A percentile compares a stretch with the other conserved stretches of the same genome.
These are phyloP conservation scores for Globisporangium parvum DNA, from an alignment of 352 stramenopile genomes.

Conservation along the genomic window DNA sequence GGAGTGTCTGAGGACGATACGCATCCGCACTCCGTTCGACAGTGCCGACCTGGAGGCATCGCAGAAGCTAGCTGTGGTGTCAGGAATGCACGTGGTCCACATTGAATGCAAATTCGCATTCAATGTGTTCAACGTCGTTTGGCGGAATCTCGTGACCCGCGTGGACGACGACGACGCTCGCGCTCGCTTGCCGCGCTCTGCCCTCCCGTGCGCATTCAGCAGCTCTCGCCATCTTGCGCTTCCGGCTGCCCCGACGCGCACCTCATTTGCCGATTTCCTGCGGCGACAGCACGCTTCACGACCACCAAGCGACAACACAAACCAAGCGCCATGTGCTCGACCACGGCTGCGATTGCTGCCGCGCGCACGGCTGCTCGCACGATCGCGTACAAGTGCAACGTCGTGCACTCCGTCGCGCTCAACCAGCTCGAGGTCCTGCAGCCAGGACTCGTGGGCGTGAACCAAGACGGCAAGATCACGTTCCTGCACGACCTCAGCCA, in stretches of 20 bases:
- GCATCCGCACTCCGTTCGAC: too few species aligned
- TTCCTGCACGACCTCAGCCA: slow-evolving; percentile 37
- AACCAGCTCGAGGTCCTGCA: slow-evolving; percentile 53
- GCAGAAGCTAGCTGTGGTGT: too few species aligned
- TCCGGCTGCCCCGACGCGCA: not conserved
- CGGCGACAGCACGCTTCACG: slow-evolving; percentile 5
- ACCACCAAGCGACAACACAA: not conserved
- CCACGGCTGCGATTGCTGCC: slow-evolving; percentile 17
- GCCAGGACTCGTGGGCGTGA: slow-evolving; percentile 56
- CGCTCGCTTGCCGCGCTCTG: too few species aligned
- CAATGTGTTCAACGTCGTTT: not conserved
- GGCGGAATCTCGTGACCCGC: not conserved
- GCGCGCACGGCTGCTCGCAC: slow-evolving; percentile 28
- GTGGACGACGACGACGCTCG: too few species aligned
- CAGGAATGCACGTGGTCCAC: too few species aligned
- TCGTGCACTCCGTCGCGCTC: slow-evolving; percentile 67
- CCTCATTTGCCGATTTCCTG: slow-evolving; percentile 15
- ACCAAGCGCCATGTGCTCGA: slow-evolving; percentile 6
- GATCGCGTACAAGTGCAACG: slow-evolving; percentile 69
- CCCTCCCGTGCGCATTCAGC: too few species aligned
- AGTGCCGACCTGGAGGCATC: not conserved
- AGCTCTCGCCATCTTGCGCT: too few species aligned
- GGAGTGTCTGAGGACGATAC: too few species aligned
- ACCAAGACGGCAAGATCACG: slow-evolving; percentile 34
- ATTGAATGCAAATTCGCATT: slow-evolving; percentile 6